Base-by-base conservation (phyloP, 257 asterid species). In the Nicotiana undulata region DNA sequence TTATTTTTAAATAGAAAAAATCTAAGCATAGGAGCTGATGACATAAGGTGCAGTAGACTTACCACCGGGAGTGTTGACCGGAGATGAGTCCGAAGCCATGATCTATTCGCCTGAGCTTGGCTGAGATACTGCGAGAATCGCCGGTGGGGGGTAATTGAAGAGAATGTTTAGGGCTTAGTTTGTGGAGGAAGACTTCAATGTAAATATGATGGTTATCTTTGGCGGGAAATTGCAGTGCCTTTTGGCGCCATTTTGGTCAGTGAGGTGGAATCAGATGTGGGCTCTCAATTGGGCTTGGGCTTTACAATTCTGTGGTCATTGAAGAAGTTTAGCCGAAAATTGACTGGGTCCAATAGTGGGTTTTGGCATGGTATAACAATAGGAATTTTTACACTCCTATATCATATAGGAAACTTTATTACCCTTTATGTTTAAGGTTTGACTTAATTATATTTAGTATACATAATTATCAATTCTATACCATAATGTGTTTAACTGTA, bases 31-130 rank as follows among this genome's bases (percentile, higher is more conserved):
- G 53, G 66, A 58, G 22, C 40, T 24, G 22, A 56, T 18, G 18
- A 6, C 52, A 37, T 9, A 9, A 52, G 34, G 13, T 66, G 28
- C 63, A 75, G 77, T 49, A 66, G 37, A 66, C 77, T 80, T 88
- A 93, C 98, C 93, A 31, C 82, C 90, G 29, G 52, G 88, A 64
- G 63, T 37, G 82, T 85, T 83, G 26, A 79, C 75, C 52, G 96
- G 97, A 84, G 98, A 89, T 9, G 96, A 92, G 83, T 90, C 96
- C 83, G 97, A 93, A 84, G 93, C 97, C 99, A 93, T 95, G 12
- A 28, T 18, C 76, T 59, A 70, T 77, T 22, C 34, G 52, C 44
- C 16, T 10, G 65, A 11, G 60, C 20, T 17, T 56, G n/a, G 8
- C 7, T 63, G 53, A n/a, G 53, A 1, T 68, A 5, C 77, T 12